Conservation (phyloP, 768 basidiomycete genomes). For the Dioszegia aurantiaca region DNA sequence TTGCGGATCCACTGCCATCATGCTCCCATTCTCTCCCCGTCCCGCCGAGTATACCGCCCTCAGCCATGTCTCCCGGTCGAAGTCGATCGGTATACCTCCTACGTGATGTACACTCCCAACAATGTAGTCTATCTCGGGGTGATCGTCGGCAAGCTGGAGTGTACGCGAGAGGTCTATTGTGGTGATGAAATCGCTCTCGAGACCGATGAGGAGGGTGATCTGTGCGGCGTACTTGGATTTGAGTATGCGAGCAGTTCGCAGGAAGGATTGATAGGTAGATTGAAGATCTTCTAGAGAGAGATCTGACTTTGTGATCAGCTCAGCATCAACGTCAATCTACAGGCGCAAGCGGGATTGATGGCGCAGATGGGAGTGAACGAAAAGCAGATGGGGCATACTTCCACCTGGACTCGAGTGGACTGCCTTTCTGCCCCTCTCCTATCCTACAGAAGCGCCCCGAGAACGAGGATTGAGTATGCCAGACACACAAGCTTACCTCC, state of each 20-base stretch:
- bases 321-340: too few relatives aligned
- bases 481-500: conserved; percentile 79
- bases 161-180: conserved; percentile 63
- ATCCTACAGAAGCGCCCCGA: too few relatives aligned
- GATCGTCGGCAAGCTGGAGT: conserved; percentile 57
- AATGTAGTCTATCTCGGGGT: conserved; percentile 71
- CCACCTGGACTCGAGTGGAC: conserved; percentile 1
- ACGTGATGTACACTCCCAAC: conserved; percentile 95
- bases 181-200: conserved; percentile 90
- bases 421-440: too few relatives aligned
- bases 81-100: conserved; percentile 82
- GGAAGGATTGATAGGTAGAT: conserved; percentile 68
- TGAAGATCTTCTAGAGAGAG: conserved; percentile 59
- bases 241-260: conserved; percentile 62
- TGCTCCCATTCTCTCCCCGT: conserved; percentile 8
- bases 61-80: conserved; percentile 68
- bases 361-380: too few relatives aligned
- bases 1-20: conserved; percentile 7
- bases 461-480: too few relatives aligned
- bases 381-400: too few relatives aligned
- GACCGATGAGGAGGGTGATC: conserved; percentile 77
- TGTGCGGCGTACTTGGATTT: conserved; percentile 58
- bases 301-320: conserved; percentile 56
- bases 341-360: too few relatives aligned
- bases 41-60: conserved; percentile 42